These are phyloP conservation scores for Penicillium sp. DNA, from an alignment of 2,329 filamentous ascomycete species.

Conservation along the genomic window DNA sequence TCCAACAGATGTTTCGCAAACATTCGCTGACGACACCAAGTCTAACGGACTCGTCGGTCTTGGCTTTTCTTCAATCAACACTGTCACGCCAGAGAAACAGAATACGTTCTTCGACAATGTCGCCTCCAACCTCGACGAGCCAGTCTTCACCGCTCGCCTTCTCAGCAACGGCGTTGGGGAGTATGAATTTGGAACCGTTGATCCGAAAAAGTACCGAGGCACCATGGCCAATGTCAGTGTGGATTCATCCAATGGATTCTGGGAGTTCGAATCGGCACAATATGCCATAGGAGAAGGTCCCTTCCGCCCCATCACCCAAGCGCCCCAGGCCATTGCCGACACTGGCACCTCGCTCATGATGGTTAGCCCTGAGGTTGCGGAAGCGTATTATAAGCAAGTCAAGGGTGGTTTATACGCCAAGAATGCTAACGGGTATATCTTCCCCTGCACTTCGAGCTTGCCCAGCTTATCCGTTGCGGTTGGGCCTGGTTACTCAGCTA, in stretches of 20 bases:
- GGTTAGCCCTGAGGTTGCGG: conserved; percentile 54
- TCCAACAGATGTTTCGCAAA: conserved; percentile 56
- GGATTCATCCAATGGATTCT: conserved; percentile 63
- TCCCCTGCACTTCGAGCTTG: conserved; percentile 54
- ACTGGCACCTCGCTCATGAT: conserved; percentile 68
- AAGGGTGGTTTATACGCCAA: conserved; percentile 48
- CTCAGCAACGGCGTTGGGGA: conserved; percentile 58
- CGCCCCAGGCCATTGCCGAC: conserved; percentile 57
- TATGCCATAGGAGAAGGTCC: conserved; percentile 54
- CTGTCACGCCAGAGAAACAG: conserved; percentile 59
- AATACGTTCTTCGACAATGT: conserved; percentile 75
- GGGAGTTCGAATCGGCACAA: conserved; percentile 60
- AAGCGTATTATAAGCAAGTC: conserved; percentile 59
- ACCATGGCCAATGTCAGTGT: conserved; percentile 61
- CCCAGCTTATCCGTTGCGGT: conserved; percentile 58
- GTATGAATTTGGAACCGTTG: conserved; percentile 73
- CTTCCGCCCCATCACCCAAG: conserved; percentile 33
- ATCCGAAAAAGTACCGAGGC: conserved; percentile 61
- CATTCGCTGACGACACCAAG: conserved; percentile 58
- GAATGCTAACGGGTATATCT: conserved; percentile 51
- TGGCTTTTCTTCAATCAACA: conserved; percentile 64
- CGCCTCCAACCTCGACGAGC: conserved; percentile 57
- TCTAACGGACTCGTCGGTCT: conserved; percentile 69
- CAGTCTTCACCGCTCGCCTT: conserved; percentile 69
- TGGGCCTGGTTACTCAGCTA: conserved; percentile 49